Base-by-base conservation (phyloP, 192 early-diverging fungal species). In the Backusella psychrophila region DNA sequence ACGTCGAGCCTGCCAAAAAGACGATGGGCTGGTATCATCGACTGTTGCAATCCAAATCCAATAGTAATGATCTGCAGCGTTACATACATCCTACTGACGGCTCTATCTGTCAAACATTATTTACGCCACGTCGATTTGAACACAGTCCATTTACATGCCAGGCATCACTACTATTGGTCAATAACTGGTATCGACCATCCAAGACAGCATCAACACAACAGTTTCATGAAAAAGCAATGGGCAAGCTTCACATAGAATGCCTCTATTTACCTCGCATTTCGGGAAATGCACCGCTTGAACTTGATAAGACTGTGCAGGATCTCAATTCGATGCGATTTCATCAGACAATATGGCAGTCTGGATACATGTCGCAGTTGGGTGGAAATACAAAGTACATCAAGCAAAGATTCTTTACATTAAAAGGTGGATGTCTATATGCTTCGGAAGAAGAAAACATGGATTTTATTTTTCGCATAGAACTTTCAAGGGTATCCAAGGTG, bases 321-420 rank as follows among this genome's bases (percentile, higher is more conserved):
- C 56, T 63, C 56, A 63, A 63, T 7, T 63, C 56, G 56, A 63
- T 63, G 56, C 56, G 56, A 26, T 63, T 63, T 63, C 56, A 63
- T 63, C 56, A 63, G 23, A 63, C 56, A 0, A 9, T 29, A 29
- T 63, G 56, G 56, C 56, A 63, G 56, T 63, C 56, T 4, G 56
- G 56, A 1, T 63, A 63, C 56, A 63, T 63, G 56, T 63, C 56
- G 29, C 56, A 63, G 26, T 29, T 63, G 26, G 56, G 56, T 23
- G 56, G 56, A 26, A 63, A 63, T 29, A 63, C 56, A 63, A 63
- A 63, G 23, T 63, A 29, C 26, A 63, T 29, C 23, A 63, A 63
- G 12, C 21, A 63, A 14, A 8, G 56, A 2, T 63, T 63, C 56
- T 63, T 63, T 63, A 63, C 56, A 29, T 63, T 63, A 29, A 23